Evolutionary conservation across 2,329 filamentous ascomycete genomes (phyloP), one percentile per base, ranked within the genome.

Genomic region (Parastagonospora avenae): DNA sequence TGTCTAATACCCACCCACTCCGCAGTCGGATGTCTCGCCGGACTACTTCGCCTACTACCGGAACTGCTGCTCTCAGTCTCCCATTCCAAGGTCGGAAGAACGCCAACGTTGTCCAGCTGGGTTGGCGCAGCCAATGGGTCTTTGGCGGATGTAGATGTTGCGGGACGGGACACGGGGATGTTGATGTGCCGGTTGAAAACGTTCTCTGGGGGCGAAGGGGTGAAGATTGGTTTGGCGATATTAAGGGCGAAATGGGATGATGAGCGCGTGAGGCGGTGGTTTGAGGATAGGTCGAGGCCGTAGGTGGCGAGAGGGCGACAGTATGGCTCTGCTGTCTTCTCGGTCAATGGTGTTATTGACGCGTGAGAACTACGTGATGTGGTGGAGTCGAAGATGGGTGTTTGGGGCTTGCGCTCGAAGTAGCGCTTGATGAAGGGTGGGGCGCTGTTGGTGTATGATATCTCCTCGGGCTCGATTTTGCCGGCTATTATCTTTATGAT

Each of bases 281-380:
- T 57, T 2, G 60, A 60, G 1, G 62, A 54, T 10, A 55, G 59
- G 24, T 64, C 63, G 4, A 70, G 60, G 12, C 66, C 66, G 16
- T 66, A 63, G 1, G 67, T 70, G 9, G 63, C 66, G 1, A 70
- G 49, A 2, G 67, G 66, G 10, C 49, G 54, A 49, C 66, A 68
- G 35, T 68, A 70, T 2, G 56, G 49, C 36, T 50, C 48, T 12
- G 46, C 44, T 2, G 16, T 28, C 31, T 51, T 46, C 15, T 38
- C 38, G 3, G 44, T 31, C n/a, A 35, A 15, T 7, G 39, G 39
- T 8, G 37, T 37, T 2, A 12, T 31, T 2, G 32, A 37, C 12
- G 50, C 29, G 7, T 28, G 42, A 4, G 58, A 59, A 2, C 50
- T 53, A 9, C 36, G 41, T 8, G 55, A 53, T 4, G 48, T 47